phyloP scores from a whole-genome alignment of 345 rosid genomes.

The Syzygium jambos region DNA sequence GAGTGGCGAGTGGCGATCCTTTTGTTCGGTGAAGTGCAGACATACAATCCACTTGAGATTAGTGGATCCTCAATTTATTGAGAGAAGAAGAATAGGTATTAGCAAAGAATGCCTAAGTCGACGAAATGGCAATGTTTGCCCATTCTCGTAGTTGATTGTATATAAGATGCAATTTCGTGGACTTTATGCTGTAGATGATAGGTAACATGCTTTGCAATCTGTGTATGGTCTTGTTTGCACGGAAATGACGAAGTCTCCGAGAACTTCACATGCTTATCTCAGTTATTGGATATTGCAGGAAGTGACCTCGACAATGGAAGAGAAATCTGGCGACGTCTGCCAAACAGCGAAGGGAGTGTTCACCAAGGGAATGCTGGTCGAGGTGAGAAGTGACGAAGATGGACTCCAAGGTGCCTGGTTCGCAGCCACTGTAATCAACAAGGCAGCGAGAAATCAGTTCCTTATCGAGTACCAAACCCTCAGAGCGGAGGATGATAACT shows the following conservation, averaged over 20 bases:
- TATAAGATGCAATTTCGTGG: not conserved
- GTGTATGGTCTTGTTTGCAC: not conserved
- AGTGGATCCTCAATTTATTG: not conserved
- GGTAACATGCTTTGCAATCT: not conserved
- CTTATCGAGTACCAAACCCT: slow-evolving; percentile 40
- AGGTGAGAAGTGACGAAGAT: slow-evolving; percentile 58
- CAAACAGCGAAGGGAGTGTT: not conserved
- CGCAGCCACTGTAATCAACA: slow-evolving; percentile 30
- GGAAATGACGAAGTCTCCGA: not conserved
- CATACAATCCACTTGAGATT: not conserved
- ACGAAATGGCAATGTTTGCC: not conserved
- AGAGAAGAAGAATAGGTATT: not conserved
- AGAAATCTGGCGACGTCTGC: not conserved
- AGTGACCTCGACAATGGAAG: not conserved
- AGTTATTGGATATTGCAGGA: not conserved
- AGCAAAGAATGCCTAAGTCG: not conserved
- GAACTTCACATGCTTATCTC: not conserved
- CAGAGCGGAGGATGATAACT: slow-evolving; percentile 31
- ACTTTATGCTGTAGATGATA: not conserved
- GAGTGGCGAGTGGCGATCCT: not conserved
- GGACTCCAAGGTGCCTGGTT: slow-evolving; percentile 72
- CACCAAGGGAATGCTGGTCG: slow-evolving; percentile 22
- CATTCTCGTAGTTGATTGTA: not conserved
- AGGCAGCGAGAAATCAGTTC: slow-evolving; percentile 17
- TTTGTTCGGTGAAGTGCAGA: not conserved